These are phyloP conservation scores for Dysphania ambrosioides DNA, from an alignment of 148 eudicot genomes.

Conservation along the genomic window DNA sequence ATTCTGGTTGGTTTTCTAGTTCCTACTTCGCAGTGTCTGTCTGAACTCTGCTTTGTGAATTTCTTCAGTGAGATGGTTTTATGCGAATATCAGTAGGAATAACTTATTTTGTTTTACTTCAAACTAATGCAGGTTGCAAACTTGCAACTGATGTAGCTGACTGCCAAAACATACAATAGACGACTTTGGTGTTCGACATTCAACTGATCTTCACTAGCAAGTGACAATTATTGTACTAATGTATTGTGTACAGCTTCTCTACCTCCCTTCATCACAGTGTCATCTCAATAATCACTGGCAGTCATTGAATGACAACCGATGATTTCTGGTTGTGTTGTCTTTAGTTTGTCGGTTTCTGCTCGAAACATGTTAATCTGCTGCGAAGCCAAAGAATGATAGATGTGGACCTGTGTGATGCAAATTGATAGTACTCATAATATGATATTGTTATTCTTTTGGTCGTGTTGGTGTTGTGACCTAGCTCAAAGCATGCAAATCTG, in stretches of 20 bases:
- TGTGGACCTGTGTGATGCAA: not conserved
- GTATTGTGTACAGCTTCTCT: slow-evolving; percentile 2
- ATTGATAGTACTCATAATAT: not conserved
- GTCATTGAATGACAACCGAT: not conserved
- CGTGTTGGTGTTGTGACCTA: not conserved
- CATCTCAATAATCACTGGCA: not conserved
- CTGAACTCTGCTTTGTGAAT: not conserved
- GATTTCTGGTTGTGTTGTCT: not conserved
- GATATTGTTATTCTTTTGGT: slow-evolving; percentile 4
- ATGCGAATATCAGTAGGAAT: not conserved
- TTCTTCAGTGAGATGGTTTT: not conserved
- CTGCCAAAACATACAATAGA: not conserved
- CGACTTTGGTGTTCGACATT: not conserved
- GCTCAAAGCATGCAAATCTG: not conserved
- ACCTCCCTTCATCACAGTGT: not conserved
- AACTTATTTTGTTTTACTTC: not conserved
- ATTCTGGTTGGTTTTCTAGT: too few relatives aligned
- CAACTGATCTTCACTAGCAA: not conserved
- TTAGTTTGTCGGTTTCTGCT: slow-evolving; percentile 1
- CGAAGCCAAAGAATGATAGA: not conserved
- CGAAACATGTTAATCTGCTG: not conserved
- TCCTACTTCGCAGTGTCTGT: too few relatives aligned
- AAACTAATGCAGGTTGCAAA: slow-evolving; percentile 17
- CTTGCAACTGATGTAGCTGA: slow-evolving; percentile 10
- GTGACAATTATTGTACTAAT: not conserved